Evolutionary conservation across 2,329 filamentous ascomycete genomes (phyloP).

Genomic region (Fusarium nurragi): DNA sequence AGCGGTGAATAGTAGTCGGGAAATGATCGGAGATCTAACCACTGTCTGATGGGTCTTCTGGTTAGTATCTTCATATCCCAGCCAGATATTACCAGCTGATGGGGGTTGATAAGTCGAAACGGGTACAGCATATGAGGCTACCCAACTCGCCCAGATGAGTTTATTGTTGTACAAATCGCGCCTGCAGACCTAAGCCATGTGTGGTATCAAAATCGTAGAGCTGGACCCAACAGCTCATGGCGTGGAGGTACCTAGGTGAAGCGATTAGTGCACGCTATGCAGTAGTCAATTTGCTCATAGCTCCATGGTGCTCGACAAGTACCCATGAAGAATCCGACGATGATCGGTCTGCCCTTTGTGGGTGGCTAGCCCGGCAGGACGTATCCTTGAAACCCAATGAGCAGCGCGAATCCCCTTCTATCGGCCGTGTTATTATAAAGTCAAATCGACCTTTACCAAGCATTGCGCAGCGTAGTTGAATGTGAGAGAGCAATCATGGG

Average conservation of each 20-base stretch:
- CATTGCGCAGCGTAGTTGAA: neutral
- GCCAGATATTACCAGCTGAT: neutral
- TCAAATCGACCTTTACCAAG: neutral
- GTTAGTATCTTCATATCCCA: neutral
- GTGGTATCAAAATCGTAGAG: conserved; percentile 9
- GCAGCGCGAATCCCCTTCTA: conserved; percentile 12
- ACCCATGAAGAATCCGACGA: conserved; percentile 1
- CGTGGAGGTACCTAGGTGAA: neutral
- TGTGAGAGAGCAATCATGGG: neutral
- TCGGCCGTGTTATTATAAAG: conserved; percentile 4
- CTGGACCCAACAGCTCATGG: conserved; percentile 7
- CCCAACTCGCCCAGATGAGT: neutral
- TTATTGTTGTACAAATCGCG: neutral
- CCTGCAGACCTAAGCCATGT: neutral
- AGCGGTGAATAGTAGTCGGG: conserved; percentile 7
- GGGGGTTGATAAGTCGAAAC: neutral
- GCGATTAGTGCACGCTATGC: conserved; percentile 19
- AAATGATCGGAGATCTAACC: neutral
- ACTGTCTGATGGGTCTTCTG: neutral
- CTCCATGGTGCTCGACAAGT: neutral
- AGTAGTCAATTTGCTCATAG: conserved; percentile 1
- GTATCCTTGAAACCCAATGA: conserved; percentile 21
- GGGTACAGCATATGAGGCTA: neutral
- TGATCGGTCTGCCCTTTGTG: conserved; percentile 6
- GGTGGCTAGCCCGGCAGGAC: conserved; percentile 10